Evolutionary conservation across 768 basidiomycete genomes (phyloP), one percentile per base, ranked within the genome.

Genomic region (Collybiopsis confluens): DNA sequence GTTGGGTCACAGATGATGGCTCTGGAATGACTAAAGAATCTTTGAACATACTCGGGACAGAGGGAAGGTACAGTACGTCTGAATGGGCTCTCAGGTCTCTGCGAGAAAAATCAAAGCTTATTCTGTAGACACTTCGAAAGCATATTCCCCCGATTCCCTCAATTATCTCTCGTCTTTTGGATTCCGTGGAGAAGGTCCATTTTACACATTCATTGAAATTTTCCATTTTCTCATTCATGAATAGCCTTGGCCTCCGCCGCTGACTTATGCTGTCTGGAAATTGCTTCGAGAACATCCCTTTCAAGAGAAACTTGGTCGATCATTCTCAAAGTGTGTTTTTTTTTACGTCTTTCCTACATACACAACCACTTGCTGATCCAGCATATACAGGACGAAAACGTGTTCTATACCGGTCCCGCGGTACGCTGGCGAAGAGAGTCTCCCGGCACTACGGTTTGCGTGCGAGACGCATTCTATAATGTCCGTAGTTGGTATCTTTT

Each of bases 391-490:
- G 83, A 81, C 26, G 83, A 84, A 13, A 77, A 81, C 60, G 70
- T 65, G 5, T 67, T 96, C 23, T 92, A 90, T 62, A 72, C 72
- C 23, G 92, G 92, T 0, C 77, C 83, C 28, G 85, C 92, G 2
- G 70, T 84, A 35, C 82, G 90, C 20, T 89, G 91, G 85, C 77
- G 83, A 54, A 76, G 86, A 57, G 83, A 90, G 64, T 72, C 73
- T 1, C 69, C 80, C 2, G 96, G 96, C 2, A 97, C 95, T 5
- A 84, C 80, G 10, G 86, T 96, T 38, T 85, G 81, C 59, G 74
- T 97, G 41, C 84, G 90, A 20, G 96, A 98, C 66, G 85, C 90
- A 2, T 99, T 97, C 65, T 90, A 88, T 64, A 93, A 90, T 63
- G 92, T 92, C 56, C 41, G 82, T 72, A 16, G 27, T 37, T 51